Evolutionary conservation across 2,329 filamentous ascomycete species (phyloP).

Genomic region (Epichloe amarillans): DNA sequence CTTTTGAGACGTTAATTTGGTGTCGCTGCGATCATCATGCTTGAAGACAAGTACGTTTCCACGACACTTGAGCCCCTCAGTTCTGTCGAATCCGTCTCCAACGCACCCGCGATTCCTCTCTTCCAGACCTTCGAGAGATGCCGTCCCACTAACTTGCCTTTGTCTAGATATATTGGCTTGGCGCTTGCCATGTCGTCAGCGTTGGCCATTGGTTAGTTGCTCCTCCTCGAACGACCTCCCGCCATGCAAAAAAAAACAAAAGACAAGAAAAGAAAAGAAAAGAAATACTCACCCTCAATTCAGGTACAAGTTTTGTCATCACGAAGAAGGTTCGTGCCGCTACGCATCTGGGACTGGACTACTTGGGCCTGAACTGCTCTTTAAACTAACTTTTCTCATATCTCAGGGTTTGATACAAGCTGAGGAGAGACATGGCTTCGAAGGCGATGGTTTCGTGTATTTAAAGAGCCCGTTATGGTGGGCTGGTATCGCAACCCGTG

Average conservation of each 20-base stretch:
- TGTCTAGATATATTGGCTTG: constrained; percentile 58
- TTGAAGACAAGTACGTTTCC: constrained; percentile 26
- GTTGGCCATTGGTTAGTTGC: constrained; percentile 56
- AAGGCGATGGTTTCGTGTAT: constrained; percentile 92
- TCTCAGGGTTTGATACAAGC: constrained; percentile 74
- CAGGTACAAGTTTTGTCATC: constrained; percentile 94
- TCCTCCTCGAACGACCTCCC: background rate
- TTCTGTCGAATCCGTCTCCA: background rate
- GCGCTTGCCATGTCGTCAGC: constrained; percentile 62
- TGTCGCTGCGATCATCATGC: constrained; percentile 13
- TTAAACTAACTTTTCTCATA: too few species aligned
- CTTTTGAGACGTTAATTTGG: background rate
- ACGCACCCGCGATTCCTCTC: background rate
- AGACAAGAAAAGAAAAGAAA: too few species aligned
- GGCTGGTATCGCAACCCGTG: constrained; percentile 83
- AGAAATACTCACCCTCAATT: constrained; percentile 12
- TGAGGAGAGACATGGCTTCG: constrained; percentile 83
- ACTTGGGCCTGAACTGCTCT: too few species aligned
- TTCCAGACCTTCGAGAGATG: too few species aligned
- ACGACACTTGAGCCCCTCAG: background rate
- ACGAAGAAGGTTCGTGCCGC: constrained; percentile 69
- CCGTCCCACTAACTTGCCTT: background rate
- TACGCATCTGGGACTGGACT: background rate
- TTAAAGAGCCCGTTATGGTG: constrained; percentile 94
- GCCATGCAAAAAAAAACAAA: background rate